phyloP scores from a whole-genome alignment of 345 rosid genomes.

The Rhizophora apiculata region DNA sequence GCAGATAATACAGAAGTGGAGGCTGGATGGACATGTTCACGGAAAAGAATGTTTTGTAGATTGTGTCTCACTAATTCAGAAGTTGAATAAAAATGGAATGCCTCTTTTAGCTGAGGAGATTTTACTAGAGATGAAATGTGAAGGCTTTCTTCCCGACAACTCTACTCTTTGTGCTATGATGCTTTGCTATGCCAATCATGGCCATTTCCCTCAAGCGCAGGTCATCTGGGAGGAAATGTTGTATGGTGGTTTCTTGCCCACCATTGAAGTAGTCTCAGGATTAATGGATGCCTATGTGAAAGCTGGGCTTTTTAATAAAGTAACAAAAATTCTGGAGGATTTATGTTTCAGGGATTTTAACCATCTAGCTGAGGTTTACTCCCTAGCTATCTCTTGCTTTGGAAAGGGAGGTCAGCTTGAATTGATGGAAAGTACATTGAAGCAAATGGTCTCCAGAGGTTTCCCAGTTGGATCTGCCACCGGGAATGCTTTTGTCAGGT shows the following conservation, averaged over 20 bases:
- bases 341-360: slow-evolving; percentile 31
- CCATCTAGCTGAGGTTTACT: slow-evolving; percentile 35
- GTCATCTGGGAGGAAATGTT: slow-evolving; percentile 50
- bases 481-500: slow-evolving; percentile 47
- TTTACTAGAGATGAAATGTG: slow-evolving; percentile 40
- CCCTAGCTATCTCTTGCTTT: slow-evolving; percentile 56
- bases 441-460: slow-evolving; percentile 42
- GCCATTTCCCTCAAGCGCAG: slow-evolving; percentile 41
- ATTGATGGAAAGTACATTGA: slow-evolving; percentile 54
- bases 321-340: slow-evolving; percentile 39
- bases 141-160: slow-evolving; percentile 28
- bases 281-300: slow-evolving; percentile 49
- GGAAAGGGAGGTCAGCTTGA: slow-evolving; percentile 58
- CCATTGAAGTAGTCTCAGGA: slow-evolving; percentile 33
- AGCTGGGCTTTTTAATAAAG: slow-evolving; percentile 39
- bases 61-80: slow-evolving; percentile 37
- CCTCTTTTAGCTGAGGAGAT: slow-evolving; percentile 43
- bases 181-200: slow-evolving; percentile 47
- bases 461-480: slow-evolving; percentile 43
- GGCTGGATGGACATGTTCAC: slow-evolving; percentile 19
- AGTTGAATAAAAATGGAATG: slow-evolving; percentile 26
- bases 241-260: slow-evolving; percentile 42
- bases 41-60: slow-evolving; percentile 29
- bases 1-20: slow-evolving; percentile 33
- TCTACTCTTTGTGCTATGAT: slow-evolving; percentile 45